A percentile compares a stretch with the other conserved stretches of the same genome.
phyloP scores from a whole-genome alignment of 1,284 basidiomycete genomes.

The Cryptococcus wingfieldii region DNA sequence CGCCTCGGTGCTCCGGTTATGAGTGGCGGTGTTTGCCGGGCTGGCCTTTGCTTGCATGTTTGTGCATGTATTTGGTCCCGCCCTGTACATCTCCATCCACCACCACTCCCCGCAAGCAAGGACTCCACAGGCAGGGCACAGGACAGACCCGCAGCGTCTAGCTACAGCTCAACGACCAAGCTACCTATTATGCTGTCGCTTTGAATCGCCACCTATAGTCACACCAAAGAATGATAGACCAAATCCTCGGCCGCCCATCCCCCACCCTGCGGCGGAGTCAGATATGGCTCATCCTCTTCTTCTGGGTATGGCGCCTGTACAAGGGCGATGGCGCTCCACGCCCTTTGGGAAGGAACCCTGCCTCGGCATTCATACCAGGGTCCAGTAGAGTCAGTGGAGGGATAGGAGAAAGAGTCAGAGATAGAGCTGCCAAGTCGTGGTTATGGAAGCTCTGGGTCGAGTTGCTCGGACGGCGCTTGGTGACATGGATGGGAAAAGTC shows the following conservation, averaged over 20 bases:
- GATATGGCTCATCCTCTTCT: constrained; percentile 77
- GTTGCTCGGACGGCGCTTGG: constrained; percentile 32
- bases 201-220: no score
- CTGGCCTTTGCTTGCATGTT: no score
- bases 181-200: no score
- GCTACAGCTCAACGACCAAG: no score
- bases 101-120: no score
- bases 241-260: constrained; percentile 70
- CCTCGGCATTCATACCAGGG: not conserved
- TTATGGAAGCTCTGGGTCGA: constrained; percentile 25
- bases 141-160: no score
- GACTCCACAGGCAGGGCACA: no score
- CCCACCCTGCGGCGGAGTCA: constrained; percentile 71
- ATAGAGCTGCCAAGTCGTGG: constrained; percentile 20
- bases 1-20: no score
- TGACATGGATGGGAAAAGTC: constrained; percentile 36
- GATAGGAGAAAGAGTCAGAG: constrained; percentile 4
- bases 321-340: constrained; percentile 57
- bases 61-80: no score
- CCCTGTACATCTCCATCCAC: no score
- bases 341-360: constrained; percentile 7
- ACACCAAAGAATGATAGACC: constrained; percentile 65
- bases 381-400: constrained; percentile 8
- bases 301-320: constrained; percentile 79
- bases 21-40: no score